A percentile compares a stretch with the other conserved stretches of the same genome.
phyloP scores from a whole-genome alignment of 2,329 filamentous ascomycete genomes.

The Alternaria solani region DNA sequence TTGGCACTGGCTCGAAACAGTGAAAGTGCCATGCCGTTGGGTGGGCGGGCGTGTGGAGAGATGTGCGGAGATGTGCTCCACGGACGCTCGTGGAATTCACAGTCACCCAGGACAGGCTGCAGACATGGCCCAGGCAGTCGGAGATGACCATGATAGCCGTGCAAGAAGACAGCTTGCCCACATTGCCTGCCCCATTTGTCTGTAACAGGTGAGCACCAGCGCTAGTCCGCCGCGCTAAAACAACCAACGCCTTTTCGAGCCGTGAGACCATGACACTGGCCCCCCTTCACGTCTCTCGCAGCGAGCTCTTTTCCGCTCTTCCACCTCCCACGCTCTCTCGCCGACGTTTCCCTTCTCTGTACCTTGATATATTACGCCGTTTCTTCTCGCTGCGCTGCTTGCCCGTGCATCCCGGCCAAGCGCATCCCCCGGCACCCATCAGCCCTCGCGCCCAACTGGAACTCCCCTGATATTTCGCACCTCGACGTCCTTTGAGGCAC shows the following conservation, averaged over 20 bases:
- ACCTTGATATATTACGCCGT: slow-evolving; percentile 30
- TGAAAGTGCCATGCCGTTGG: slow-evolving; percentile 13
- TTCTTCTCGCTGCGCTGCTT: slow-evolving; percentile 30
- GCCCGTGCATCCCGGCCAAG: slow-evolving; percentile 17
- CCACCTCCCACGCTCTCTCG: slow-evolving; percentile 10
- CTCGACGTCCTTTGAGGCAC: slow-evolving; percentile 42
- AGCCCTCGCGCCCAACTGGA: slow-evolving; percentile 19
- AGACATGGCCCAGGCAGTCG: not conserved
- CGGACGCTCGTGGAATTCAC: slow-evolving; percentile 4
- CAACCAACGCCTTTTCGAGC: slow-evolving; percentile 19
- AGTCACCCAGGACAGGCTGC: not conserved
- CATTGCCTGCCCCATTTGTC: slow-evolving; percentile 3
- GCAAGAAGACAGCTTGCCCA: slow-evolving; percentile 3
- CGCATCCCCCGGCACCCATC: slow-evolving; percentile 26
- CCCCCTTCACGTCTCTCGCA: slow-evolving; percentile 18
- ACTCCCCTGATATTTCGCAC: slow-evolving; percentile 28
- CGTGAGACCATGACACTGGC: slow-evolving; percentile 3
- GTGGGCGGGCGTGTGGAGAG: slow-evolving; percentile 5
- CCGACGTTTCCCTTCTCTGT: slow-evolving; percentile 32
- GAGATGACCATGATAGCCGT: not conserved
- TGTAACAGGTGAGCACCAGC: slow-evolving; percentile 18
- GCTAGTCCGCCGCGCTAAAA: slow-evolving; percentile 19
- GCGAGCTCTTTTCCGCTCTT: slow-evolving; percentile 18
- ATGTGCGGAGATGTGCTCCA: slow-evolving; percentile 3
- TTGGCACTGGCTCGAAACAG: slow-evolving; percentile 20